Evolutionary conservation across 2,329 filamentous ascomycete species (phyloP).

Genomic region (Pestalotiopsis sp.): DNA sequence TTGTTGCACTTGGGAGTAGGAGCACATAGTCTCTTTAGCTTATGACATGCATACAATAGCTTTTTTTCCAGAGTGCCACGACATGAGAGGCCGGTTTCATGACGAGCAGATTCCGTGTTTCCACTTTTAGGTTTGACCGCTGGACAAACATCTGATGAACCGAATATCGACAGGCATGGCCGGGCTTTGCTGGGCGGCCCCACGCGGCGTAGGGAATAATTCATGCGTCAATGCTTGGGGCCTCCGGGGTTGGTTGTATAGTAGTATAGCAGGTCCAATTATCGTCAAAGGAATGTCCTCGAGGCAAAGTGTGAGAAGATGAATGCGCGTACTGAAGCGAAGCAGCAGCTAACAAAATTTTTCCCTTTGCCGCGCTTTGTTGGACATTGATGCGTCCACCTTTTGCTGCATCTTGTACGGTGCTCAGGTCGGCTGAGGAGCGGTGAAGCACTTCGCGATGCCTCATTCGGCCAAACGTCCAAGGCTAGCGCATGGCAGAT

Average conservation of each 20-base stretch:
- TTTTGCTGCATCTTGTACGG: slow-evolving; percentile 1
- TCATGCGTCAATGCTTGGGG: slow-evolving; percentile 10
- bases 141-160: slow-evolving; percentile 8
- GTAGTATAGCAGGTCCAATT: neutral
- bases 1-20: too few species aligned
- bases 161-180: slow-evolving; percentile 1
- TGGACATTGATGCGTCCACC: slow-evolving; percentile 7
- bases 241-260: neutral
- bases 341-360: slow-evolving; percentile 12
- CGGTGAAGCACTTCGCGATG: slow-evolving; percentile 17
- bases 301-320: neutral
- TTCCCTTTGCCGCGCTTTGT: neutral
- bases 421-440: slow-evolving; percentile 10
- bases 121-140: slow-evolving; percentile 13
- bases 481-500: slow-evolving; percentile 16
- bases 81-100: slow-evolving; percentile 1
- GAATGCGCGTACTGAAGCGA: neutral
- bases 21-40: neutral
- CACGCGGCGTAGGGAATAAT: slow-evolving; percentile 8
- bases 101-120: slow-evolving; percentile 1
- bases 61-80: neutral
- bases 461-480: slow-evolving; percentile 15
- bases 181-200: neutral
- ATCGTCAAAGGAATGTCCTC: slow-evolving; percentile 8
- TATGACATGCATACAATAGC: neutral